Base-by-base conservation (phyloP, 2,329 filamentous ascomycete species). In the Botrytis byssoidea region DNA sequence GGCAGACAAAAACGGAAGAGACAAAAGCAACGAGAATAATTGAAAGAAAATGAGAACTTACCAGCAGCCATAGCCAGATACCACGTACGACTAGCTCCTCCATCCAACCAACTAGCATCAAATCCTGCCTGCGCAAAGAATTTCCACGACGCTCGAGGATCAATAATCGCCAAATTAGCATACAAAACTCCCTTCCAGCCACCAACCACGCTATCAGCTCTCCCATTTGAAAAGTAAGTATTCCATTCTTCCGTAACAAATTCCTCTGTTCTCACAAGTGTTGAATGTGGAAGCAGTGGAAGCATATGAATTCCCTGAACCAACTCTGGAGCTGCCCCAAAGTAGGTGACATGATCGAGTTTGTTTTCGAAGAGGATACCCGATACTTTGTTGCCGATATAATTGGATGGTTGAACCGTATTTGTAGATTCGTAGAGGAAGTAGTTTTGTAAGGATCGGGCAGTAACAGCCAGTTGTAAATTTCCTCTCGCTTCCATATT, bases 311-410 rank as follows among this genome's bases (percentile, higher is more conserved):
- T 81, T 4, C 87, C 89, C 80, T 90, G 86, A 75, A 97, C 88
- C 78, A 89, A 93, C 82, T 95, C 91, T 20, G 89, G 87, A 73
- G 91, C 89, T 69, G 84, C 82, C 64, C 93, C 93, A 79, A 98
- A 98, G 83, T 94, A 98, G 1, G 95, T 98, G 5, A 92, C 92
- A 82, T 98, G 94, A 81, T 98, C 93, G 71, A 94, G 88, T 83
- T 98, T 98, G 85, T 98, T 98, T 83, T 98, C 95, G 79, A 98
- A 98, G 14, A 97, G 81, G 76, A 91, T 91, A 9, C 89, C 89
- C 3, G 86, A 86, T 55, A 87, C 89, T 83, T 92, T 94, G 85
- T 98, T 98, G 60, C 85, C 88, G 76, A 93, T 90, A 81, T 97
- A 97, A n/a, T 91, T 85, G 1, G 86, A 78, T 0, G 95, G 95